Evolutionary conservation across 768 basidiomycete species (phyloP).

Genomic region (Paxillus ammoniavirescens): DNA sequence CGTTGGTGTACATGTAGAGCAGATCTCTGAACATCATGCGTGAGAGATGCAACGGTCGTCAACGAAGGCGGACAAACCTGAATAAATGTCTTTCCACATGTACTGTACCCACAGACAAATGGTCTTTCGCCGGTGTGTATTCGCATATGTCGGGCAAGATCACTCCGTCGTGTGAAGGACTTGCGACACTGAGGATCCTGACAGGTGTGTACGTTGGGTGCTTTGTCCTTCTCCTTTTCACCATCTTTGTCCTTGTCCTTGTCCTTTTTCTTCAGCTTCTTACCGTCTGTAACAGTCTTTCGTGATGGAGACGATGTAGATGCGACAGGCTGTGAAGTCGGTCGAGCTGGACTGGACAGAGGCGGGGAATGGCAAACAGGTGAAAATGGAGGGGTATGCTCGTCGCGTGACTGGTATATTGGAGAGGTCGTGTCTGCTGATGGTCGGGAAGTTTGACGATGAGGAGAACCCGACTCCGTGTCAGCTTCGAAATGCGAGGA

Average conservation of each 20-base stretch:
- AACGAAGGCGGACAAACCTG: constrained; percentile 52
- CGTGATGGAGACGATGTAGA: constrained; percentile 47
- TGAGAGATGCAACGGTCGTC: constrained; percentile 6
- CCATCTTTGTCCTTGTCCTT: constrained; percentile 25
- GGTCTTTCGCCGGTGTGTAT: constrained; percentile 92
- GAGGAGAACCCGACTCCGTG: constrained; percentile 40
- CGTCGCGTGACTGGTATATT: constrained; percentile 28
- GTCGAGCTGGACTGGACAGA: constrained; percentile 36
- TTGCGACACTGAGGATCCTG: constrained; percentile 75
- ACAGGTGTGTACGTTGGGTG: constrained; percentile 57
- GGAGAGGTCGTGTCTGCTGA: constrained; percentile 28
- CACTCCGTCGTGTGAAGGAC: constrained; percentile 79
- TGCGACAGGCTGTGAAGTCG: constrained; percentile 41
- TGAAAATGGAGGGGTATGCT: constrained; percentile 19
- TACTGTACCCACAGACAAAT: constrained; percentile 66
- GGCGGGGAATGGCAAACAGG: constrained; percentile 29
- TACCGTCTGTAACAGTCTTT: constrained; percentile 21
- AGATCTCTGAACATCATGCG: constrained; percentile 57
- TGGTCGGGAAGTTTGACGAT: constrained; percentile 40
- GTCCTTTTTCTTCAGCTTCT: constrained; percentile 28
- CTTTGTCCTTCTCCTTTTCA: constrained; percentile 43
- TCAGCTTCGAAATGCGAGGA: constrained; percentile 67
- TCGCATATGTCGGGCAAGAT: constrained; percentile 80
- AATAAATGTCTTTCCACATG: constrained; percentile 89
- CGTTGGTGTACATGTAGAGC: constrained; percentile 86